Evolutionary conservation across 1,284 basidiomycete species (phyloP).

Genomic region (Naganishia albida): DNA sequence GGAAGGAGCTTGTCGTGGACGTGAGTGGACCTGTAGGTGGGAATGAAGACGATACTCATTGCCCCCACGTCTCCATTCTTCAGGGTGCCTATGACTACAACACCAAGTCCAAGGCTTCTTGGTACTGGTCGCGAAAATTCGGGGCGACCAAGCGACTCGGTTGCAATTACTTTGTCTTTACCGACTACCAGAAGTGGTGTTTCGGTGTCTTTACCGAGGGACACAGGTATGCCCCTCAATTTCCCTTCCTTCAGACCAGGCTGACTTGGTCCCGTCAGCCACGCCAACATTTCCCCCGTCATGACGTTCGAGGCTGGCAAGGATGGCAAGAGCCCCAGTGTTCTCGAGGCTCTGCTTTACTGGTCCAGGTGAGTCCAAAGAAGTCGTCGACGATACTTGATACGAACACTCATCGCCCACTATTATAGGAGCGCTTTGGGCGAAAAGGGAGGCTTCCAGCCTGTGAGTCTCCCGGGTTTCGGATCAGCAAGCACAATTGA

Average conservation of each 20-base stretch:
- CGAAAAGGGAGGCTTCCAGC: constrained; percentile 39
- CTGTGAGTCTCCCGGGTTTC: constrained; percentile 25
- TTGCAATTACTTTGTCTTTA: constrained; percentile 52
- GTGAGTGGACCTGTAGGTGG: constrained; percentile 36
- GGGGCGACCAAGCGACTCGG: constrained; percentile 50
- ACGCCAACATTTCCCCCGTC: constrained; percentile 49
- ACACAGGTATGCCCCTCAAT: constrained; percentile 30
- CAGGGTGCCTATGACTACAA: constrained; percentile 54
- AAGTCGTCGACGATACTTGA: neutral
- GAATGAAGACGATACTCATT: no score
- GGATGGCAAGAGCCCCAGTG: constrained; percentile 41
- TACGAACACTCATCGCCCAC: neutral
- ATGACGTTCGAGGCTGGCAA: constrained; percentile 38
- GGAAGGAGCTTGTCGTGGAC: constrained; percentile 52
- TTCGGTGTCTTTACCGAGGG: constrained; percentile 53
- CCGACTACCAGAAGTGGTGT: constrained; percentile 55
- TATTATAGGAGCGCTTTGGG: constrained; percentile 41
- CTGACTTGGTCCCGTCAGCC: constrained; percentile 21
- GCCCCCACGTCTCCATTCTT: neutral
- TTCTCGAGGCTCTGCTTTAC: constrained; percentile 50
- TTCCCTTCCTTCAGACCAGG: neutral
- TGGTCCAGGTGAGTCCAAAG: constrained; percentile 46
- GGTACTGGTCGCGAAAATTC: constrained; percentile 54
- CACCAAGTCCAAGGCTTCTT: constrained; percentile 54
- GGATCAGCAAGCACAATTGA: neutral